Base-by-base conservation (phyloP, 805 yeast genomes). In the Huiozyma sinensis region DNA sequence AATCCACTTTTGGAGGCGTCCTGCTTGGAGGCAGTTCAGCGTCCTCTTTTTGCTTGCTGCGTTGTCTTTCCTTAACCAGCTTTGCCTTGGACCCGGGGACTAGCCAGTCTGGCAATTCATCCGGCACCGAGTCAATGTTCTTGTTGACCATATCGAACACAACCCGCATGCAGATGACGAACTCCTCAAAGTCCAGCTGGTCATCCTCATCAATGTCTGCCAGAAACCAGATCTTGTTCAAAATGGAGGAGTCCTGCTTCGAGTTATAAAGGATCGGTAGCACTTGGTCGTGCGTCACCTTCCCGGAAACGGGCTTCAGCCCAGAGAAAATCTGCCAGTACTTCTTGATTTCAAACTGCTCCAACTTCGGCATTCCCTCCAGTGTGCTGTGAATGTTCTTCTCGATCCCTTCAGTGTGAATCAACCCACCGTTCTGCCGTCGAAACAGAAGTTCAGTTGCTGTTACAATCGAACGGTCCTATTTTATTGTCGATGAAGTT, bases 261-360 rank as follows among this genome's bases (percentile, higher is more conserved):
- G 96, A 87, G 66, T 92, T 92, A 64, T 85, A 87, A 55, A 92
- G 75, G 41, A 92, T 92, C 2, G 87, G 80, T 30, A 83, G 75
- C 17, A 89, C 94, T 60, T 83, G 81, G 46, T 83, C 92, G 40
- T 95, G 96, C 24, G 82, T 73, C 32, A 92, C 73, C 58, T 83
- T 80, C 58, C 86, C 88, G 44, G 78, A 75, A 33, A 67, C 77
- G 0, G 99, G 98, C 50, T 77, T 76, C 55, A 92, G 75, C 10
- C 96, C 95, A 50, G 82, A 79, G 70, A 92, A 92, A 39, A 92
- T 89, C 65, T 92, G 95, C 98, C 98, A 92, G 71, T 88, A 92
- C 67, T 90, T 90, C 58, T 88, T 83, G 55, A 89, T 88, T 66
- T 92, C 98, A 83, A 95, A 88, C 54, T 88, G 92, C 63, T 87